Evolutionary conservation across 306 rosid genomes (phyloP).

Genomic region (Astragalus glycyphyllos): DNA sequence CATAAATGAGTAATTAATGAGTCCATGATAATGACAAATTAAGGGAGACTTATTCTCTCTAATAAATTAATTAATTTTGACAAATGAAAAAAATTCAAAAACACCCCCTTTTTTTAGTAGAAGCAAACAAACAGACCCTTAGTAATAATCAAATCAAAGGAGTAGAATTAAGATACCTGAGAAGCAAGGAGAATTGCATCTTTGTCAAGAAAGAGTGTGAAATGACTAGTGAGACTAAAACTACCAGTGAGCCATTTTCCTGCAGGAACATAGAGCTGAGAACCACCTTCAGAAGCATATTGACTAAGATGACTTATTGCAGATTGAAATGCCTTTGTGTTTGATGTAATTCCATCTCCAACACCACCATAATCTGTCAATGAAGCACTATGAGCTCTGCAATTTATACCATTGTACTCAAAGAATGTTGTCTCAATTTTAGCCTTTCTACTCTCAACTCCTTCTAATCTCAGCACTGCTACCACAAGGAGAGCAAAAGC

Average conservation of each 20-base stretch:
- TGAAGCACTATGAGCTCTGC: conserved; percentile 76
- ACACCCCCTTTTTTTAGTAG: background rate
- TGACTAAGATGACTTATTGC: conserved; percentile 65
- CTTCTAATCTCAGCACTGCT: conserved; percentile 47
- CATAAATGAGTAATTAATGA: background rate
- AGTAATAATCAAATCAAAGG: background rate
- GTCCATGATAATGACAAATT: conserved; percentile 4
- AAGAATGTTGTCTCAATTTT: conserved; percentile 47
- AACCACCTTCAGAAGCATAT: conserved; percentile 70
- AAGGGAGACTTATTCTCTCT: background rate
- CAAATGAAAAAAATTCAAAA: background rate
- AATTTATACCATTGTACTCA: conserved; percentile 68
- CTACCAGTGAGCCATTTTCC: conserved; percentile 93
- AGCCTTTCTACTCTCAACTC: conserved; percentile 56
- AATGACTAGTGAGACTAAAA: conserved; percentile 76
- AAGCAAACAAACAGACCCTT: no score
- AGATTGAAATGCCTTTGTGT: conserved; percentile 75
- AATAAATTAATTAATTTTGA: background rate
- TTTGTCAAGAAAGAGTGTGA: conserved; percentile 71
- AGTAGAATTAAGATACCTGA: conserved; percentile 54
- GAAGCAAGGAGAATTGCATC: conserved; percentile 87
- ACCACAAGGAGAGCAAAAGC: conserved; percentile 34
- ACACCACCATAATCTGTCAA: conserved; percentile 85
- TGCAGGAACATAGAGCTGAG: conserved; percentile 75
- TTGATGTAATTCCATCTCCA: conserved; percentile 81